Conservation (phyloP, 768 basidiomycete species). For the Pisolithus microcarpus region DNA sequence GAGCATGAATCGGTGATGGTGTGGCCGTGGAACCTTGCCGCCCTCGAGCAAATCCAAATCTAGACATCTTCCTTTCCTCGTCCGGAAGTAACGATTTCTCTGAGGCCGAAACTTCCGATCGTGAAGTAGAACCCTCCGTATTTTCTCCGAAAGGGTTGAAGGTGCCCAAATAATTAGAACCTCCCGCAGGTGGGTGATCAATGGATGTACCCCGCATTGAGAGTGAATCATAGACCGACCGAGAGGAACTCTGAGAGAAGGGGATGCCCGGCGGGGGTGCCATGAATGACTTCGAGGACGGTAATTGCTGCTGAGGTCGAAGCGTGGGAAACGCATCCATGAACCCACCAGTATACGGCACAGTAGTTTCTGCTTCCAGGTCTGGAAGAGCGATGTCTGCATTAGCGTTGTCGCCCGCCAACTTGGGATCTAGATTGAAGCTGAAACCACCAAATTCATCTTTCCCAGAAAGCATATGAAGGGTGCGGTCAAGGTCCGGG, state of each 20-base stretch:
- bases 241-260: conserved; percentile 41
- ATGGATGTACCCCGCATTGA: conserved; percentile 32
- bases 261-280: conserved; percentile 46
- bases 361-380: conserved; percentile 37
- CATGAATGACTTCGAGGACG: conserved; percentile 30
- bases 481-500: conserved; percentile 83
- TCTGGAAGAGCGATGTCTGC: conserved; percentile 39
- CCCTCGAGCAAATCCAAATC: conserved; percentile 76
- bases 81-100: conserved; percentile 46
- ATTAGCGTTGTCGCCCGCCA: conserved; percentile 44
- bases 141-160: conserved; percentile 77
- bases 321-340: conserved; percentile 66
- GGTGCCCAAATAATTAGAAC: conserved; percentile 58
- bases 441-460: conserved; percentile 66
- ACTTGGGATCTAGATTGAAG: conserved; percentile 78
- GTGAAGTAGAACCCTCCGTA: conserved; percentile 38
- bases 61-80: conserved; percentile 56
- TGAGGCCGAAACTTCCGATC: conserved; percentile 16
- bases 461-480: conserved; percentile 61
- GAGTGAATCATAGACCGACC: conserved; percentile 52
- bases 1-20: conserved; percentile 51
- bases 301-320: conserved; percentile 24
- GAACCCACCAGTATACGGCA: conserved; percentile 60
- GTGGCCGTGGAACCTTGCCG: conserved; percentile 52
- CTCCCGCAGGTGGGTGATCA: conserved; percentile 41